A percentile compares a stretch with the other conserved stretches of the same genome.
Conservation (phyloP, 2,329 filamentous ascomycete genomes). For the Fusarium sambucinum region DNA sequence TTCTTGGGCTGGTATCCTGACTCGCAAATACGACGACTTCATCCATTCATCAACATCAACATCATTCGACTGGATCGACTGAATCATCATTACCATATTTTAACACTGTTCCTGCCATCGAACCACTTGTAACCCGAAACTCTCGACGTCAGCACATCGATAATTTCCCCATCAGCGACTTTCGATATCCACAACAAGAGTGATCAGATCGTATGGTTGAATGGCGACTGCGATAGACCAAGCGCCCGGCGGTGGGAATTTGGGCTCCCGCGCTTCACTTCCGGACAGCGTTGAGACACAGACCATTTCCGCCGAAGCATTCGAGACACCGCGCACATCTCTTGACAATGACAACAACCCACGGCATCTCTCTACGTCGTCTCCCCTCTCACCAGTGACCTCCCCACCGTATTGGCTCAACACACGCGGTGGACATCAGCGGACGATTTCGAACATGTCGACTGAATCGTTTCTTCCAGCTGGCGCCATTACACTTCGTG, state of each 20-base stretch:
- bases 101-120: neutral
- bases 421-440: constrained; percentile 50
- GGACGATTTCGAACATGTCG: constrained; percentile 60
- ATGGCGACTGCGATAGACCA: constrained; percentile 52
- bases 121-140: neutral
- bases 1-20: constrained; percentile 26
- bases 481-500: constrained; percentile 70
- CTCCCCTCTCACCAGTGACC: constrained; percentile 48
- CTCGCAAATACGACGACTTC: constrained; percentile 22
- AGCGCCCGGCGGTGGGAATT: constrained; percentile 40
- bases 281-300: constrained; percentile 36
- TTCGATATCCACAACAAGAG: constrained; percentile 1
- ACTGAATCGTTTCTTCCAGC: constrained; percentile 61
- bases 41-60: constrained; percentile 21
- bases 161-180: neutral
- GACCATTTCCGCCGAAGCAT: constrained; percentile 37
- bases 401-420: constrained; percentile 62
- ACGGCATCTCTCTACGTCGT: constrained; percentile 40
- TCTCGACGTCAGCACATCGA: constrained; percentile 4
- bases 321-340: constrained; percentile 47
- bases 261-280: constrained; percentile 37
- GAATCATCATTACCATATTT: constrained; percentile 2
- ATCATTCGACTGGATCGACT: constrained; percentile 16
- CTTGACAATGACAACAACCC: constrained; percentile 38
- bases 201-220: constrained; percentile 47